Base-by-base conservation (phyloP, 2,329 filamentous ascomycete genomes). In the Fusarium newnesense region DNA sequence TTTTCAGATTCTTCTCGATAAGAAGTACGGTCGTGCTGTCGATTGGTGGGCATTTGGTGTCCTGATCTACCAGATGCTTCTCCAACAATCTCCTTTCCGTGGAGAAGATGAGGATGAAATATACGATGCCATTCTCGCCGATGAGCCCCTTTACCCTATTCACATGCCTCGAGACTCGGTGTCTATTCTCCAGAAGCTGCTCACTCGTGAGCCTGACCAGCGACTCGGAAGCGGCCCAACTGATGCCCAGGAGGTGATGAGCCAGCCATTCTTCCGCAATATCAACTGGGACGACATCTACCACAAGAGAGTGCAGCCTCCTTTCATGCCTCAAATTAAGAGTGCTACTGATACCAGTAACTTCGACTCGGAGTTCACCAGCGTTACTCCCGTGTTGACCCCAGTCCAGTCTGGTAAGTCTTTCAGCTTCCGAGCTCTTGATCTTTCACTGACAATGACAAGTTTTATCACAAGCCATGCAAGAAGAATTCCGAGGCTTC, bases 31-130 rank as follows among this genome's bases (percentile, higher is more conserved):
- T 50, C 92, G 96, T 66, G 94, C 96, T 21, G 96, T 99, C 47
- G 96, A 99, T 83, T 99, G 96, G 96, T 99, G 96, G 96, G 97
- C 97, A 11, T 99, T 99, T 83, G 96, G 96, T 81, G 96, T 99
- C 37, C 86, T 99, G 77, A 99, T 99, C 79, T 99, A 99, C 85
- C 96, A 99, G 83, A 99, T 99, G 97, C 92, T 99, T 64, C 90
- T 99, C 54, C 97, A 99, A 81, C 97, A 99, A 82, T 98, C 96
- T 36, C 96, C 96, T 1, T 99, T 99, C 93, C 93, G 96, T 78
- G 96, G 96, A 79, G 97, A 99, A 82, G 96, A 99, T 77, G 97
- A 99, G 80, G 96, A 99, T 81, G 96, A 99, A 84, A 99, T 99
- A 73, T 99, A 99, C 85, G 96, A 99, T 78, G 96, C 96, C 40